Conservation (phyloP, 495 filamentous ascomycete genomes). For the Penicillium paxilli region DNA sequence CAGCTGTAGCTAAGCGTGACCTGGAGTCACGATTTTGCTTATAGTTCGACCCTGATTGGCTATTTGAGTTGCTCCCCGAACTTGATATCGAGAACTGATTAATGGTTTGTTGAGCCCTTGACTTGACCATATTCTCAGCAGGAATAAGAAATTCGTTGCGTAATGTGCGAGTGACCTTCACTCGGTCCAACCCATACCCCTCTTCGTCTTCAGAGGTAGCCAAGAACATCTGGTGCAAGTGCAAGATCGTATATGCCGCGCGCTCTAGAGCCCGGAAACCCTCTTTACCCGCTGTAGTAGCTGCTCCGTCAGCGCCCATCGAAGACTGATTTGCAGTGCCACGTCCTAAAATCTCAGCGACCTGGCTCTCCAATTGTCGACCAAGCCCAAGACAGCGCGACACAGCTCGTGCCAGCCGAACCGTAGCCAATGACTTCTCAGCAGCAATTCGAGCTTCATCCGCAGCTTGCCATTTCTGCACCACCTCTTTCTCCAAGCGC, state of each 20-base stretch:
- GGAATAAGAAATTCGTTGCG: conserved; percentile 66
- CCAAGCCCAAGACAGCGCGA: conserved; percentile 74
- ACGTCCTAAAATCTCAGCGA: conserved; percentile 57
- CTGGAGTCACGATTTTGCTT: conserved; percentile 79
- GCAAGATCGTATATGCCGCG: conserved; percentile 73
- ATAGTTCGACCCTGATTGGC: conserved; percentile 56
- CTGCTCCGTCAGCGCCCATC: conserved; percentile 21
- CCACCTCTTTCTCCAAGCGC: conserved; percentile 78
- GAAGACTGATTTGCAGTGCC: conserved; percentile 20
- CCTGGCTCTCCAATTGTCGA: conserved; percentile 83
- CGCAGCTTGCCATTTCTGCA: conserved; percentile 77
- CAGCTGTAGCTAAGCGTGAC: conserved; percentile 68
- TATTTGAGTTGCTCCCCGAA: conserved; percentile 28
- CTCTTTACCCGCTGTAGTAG: conserved; percentile 49
- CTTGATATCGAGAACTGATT: conserved; percentile 78
- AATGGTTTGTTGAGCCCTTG: conserved; percentile 76
- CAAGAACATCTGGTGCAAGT: conserved; percentile 68
- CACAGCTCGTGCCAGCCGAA: conserved; percentile 75
- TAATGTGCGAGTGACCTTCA: conserved; percentile 67
- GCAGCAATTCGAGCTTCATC: conserved; percentile 73
- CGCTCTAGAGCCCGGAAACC: conserved; percentile 77
- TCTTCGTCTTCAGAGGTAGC: conserved; percentile 66
- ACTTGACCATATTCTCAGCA: conserved; percentile 65
- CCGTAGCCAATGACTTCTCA: conserved; percentile 71
- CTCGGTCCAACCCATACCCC: conserved; percentile 69